Conservation (phyloP, 2,329 filamentous ascomycete genomes). For the Alternaria viburni region DNA sequence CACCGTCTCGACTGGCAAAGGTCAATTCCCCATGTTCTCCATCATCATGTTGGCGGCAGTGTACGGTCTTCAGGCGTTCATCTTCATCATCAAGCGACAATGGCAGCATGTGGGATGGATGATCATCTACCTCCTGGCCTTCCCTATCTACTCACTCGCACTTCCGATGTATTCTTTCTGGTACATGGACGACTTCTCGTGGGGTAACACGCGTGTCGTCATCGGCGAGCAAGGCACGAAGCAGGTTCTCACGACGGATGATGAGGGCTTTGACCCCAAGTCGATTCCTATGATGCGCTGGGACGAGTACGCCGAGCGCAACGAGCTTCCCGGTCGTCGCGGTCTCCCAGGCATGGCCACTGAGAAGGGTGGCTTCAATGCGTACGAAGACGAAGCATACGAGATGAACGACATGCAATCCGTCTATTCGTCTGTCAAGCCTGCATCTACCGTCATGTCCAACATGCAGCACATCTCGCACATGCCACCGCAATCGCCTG, state of each 20-base stretch:
- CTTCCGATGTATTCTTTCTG: slow-evolving; percentile 98
- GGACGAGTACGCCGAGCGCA: slow-evolving; percentile 90
- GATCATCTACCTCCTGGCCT: slow-evolving; percentile 97
- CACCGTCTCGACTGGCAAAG: slow-evolving; percentile 68
- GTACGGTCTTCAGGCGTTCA: slow-evolving; percentile 93
- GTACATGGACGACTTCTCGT: slow-evolving; percentile 98
- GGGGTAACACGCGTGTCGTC: slow-evolving; percentile 98
- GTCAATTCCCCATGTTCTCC: slow-evolving; percentile 84
- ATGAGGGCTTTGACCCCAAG: slow-evolving; percentile 86
- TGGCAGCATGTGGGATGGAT: slow-evolving; percentile 99
- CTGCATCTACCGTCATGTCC: slow-evolving; percentile 83
- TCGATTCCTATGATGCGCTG: slow-evolving; percentile 93
- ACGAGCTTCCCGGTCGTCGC: slow-evolving; percentile 89
- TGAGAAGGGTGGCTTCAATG: slow-evolving; percentile 67
- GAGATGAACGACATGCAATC: slow-evolving; percentile 99
- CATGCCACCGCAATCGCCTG: slow-evolving; percentile 80
- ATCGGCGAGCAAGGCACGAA: slow-evolving; percentile 92
- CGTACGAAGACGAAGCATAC: slow-evolving; percentile 77
- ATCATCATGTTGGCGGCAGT: slow-evolving; percentile 88
- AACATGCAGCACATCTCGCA: slow-evolving; percentile 77
- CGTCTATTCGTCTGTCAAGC: slow-evolving; percentile 89
- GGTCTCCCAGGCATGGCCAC: slow-evolving; percentile 60
- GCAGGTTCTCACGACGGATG: slow-evolving; percentile 81
- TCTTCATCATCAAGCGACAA: slow-evolving; percentile 95
- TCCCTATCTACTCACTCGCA: slow-evolving; percentile 89